Base-by-base conservation (phyloP, 2,329 filamentous ascomycete species). In the Kalaharituber pfeilii region DNA sequence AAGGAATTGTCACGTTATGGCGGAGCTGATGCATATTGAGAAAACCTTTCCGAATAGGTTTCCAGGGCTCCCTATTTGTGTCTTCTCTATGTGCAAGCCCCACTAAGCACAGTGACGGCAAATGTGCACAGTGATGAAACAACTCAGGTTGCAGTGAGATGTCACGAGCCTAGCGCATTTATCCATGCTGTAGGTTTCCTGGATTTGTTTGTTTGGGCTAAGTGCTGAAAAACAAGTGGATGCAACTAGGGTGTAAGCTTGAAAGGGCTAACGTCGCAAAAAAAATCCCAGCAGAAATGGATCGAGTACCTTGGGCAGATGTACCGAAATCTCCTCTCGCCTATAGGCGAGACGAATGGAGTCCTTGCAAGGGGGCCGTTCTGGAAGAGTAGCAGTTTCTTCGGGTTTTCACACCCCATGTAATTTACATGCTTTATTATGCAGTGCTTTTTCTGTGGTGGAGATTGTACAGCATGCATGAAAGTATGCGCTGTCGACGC, bases 81-180 rank as follows among this genome's bases (percentile, higher is more conserved):
- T n/a, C n/a, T n/a, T n/a, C n/a, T n/a, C n/a, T n/a, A n/a, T n/a
- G n/a, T n/a, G n/a, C n/a, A n/a, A 39, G 33, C 15, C 20, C 13
- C 33, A 18, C 33, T 39, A 39, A 39, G 20, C 33, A 13, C 15
- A 39, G 15, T 45, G 11, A 45, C 18, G 39, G 39, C 18, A 45
- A 45, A 45, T 9, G 39, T 45, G 39, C 39, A 45, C 39, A 20
- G 42, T 47, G 42, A 47, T 47, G 42, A 47, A 47, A 47, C 42
- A 47, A 47, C 24, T 22, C 5, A 22, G 22, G 42, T 47, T 47
- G 42, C 42, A 47, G 42, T 13, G n/a, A n/a, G n/a, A 36, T 22
- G 5, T 47, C 15, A 47, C 42, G 42, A 47, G 42, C 25, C n/a
- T 13, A 47, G 15, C 24, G 15, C 42, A 47, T 47, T 47, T 47